phyloP scores from a whole-genome alignment of 371 early-diverging fungal species.

The Sporodiniella umbellata region DNA sequence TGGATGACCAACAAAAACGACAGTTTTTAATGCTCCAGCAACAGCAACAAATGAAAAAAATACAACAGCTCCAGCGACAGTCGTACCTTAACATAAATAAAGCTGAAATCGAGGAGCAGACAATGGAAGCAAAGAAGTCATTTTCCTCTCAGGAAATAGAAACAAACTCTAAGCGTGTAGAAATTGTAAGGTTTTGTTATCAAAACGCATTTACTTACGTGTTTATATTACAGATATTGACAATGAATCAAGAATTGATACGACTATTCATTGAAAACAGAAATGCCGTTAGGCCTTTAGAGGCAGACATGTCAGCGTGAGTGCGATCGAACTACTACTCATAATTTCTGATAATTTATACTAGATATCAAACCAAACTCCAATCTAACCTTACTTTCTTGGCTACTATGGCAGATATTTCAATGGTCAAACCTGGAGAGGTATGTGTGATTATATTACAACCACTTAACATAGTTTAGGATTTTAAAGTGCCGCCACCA shows the following conservation, averaged over 20 bases:
- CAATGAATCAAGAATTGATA: conserved; percentile 50
- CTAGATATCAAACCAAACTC: conserved; percentile 49
- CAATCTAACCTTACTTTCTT: conserved; percentile 54
- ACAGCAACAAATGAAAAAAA: conserved; percentile 5
- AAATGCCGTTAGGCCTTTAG: conserved; percentile 20
- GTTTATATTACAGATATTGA: conserved; percentile 27
- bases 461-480: too few relatives aligned
- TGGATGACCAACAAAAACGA: conserved; percentile 25
- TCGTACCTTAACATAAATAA: conserved; percentile 2
- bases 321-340: background rate
- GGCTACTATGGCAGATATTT: conserved; percentile 56
- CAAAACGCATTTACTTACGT: background rate
- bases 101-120: background rate
- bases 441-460: too few relatives aligned
- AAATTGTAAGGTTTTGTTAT: conserved; percentile 22
- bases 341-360: too few relatives aligned
- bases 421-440: conserved; percentile 46
- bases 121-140: conserved; percentile 1
- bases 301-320: conserved; percentile 41
- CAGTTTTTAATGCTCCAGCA: conserved; percentile 27
- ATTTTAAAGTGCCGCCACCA: conserved; percentile 29
- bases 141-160: conserved; percentile 12
- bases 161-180: conserved; percentile 33
- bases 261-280: conserved; percentile 42
- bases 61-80: conserved; percentile 1